phyloP scores from a whole-genome alignment of 208 protist species.

The Naegleria fowleri region DNA sequence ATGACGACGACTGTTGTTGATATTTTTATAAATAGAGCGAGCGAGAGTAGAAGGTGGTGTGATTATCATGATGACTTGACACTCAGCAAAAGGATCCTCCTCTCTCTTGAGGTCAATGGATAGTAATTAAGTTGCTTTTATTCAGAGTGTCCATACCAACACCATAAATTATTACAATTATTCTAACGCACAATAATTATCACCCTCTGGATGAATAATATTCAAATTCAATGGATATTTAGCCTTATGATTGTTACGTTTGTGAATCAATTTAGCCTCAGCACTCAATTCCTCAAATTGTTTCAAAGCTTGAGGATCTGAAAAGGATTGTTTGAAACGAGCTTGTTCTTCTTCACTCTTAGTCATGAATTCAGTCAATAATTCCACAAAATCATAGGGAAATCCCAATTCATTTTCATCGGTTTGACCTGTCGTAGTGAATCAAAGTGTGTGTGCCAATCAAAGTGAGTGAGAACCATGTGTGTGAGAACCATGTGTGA shows the following conservation, averaged over 20 bases:
- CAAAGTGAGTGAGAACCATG: too few relatives aligned
- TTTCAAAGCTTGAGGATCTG: conserved; percentile 51
- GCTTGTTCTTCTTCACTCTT: conserved; percentile 56
- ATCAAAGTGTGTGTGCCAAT: conserved; percentile 12
- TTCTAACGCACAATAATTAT: too few relatives aligned
- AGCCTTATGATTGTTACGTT: conserved; percentile 76
- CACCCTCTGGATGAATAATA: neutral
- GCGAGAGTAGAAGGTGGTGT: too few relatives aligned
- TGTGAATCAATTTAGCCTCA: conserved; percentile 69
- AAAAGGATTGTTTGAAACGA: conserved; percentile 43
- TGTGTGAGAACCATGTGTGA: too few relatives aligned
- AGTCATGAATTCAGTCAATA: conserved; percentile 74
- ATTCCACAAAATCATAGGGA: conserved; percentile 90
- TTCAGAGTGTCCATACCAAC: too few relatives aligned
- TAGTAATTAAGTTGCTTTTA: too few relatives aligned
- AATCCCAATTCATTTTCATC: conserved; percentile 92
- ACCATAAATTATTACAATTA: too few relatives aligned
- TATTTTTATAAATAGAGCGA: too few relatives aligned
- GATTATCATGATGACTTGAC: too few relatives aligned
- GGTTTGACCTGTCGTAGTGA: conserved; percentile 60
- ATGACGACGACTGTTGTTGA: too few relatives aligned
- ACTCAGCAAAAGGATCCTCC: too few relatives aligned
- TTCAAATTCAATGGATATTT: conserved; percentile 45
- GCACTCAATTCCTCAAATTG: conserved; percentile 66
- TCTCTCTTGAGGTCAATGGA: too few relatives aligned